Percentiles rank a stretch among this genome's conserved stretches.
phyloP scores from a whole-genome alignment of 805 yeast species.

The Yamadazyma sp. region DNA sequence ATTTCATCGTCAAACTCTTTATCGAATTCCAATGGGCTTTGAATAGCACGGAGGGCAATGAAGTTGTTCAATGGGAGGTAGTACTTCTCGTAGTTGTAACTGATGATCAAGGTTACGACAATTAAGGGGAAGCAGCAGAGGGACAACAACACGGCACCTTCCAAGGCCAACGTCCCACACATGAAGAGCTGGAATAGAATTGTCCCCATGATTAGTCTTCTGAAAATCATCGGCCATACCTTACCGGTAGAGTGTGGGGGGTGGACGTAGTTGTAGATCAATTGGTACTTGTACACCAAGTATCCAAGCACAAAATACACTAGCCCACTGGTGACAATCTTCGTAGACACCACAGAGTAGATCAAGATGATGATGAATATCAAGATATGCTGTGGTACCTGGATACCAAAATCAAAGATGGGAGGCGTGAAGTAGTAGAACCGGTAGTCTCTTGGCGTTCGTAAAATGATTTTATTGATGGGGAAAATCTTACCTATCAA shows the following conservation, averaged over 20 bases:
- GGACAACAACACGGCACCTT: conserved; percentile 53
- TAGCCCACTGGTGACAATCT: conserved; percentile 57
- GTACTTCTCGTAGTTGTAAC: conserved; percentile 52
- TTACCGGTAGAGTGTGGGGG: conserved; percentile 67
- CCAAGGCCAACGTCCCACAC: conserved; percentile 63
- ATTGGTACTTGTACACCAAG: conserved; percentile 61
- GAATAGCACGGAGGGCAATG: conserved; percentile 60
- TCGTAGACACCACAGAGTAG: conserved; percentile 61
- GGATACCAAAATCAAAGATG: conserved; percentile 59
- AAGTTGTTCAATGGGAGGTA: conserved; percentile 54
- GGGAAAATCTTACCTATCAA: conserved; percentile 38
- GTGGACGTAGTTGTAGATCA: conserved; percentile 60
- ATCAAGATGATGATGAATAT: conserved; percentile 58
- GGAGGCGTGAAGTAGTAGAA: conserved; percentile 56
- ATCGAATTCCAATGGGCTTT: conserved; percentile 41
- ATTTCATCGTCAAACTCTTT: conserved; percentile 42
- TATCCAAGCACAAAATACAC: conserved; percentile 56
- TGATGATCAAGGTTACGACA: conserved; percentile 43
- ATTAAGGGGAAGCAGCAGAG: conserved; percentile 50
- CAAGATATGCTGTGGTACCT: conserved; percentile 60
- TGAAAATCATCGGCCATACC: conserved; percentile 64
- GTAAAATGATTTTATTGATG: conserved; percentile 37
- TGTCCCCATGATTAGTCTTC: conserved; percentile 55
- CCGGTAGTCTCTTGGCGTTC: conserved; percentile 53
- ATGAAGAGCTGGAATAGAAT: conserved; percentile 59